Conservation (phyloP, 2,329 filamentous ascomycete genomes). For the Diplocarpon mali region DNA sequence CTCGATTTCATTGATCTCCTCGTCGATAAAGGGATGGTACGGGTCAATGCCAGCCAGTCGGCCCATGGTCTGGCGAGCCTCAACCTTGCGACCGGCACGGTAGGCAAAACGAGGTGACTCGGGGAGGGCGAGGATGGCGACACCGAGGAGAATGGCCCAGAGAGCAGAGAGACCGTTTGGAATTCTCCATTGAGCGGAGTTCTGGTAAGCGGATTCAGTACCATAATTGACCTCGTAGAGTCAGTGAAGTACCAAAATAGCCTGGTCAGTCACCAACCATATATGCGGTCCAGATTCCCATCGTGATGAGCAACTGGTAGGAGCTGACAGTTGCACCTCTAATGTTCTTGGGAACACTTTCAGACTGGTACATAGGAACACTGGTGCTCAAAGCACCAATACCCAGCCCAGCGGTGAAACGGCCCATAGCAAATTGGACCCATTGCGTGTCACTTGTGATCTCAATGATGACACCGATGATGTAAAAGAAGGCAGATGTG, state of each 20-base stretch:
- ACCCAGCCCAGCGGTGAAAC: conserved; percentile 54
- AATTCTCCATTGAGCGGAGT: conserved; percentile 49
- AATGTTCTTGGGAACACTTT: conserved; percentile 52
- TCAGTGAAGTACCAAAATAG: conserved; percentile 24
- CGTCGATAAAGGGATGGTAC: conserved; percentile 30
- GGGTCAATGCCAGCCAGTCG: conserved; percentile 32
- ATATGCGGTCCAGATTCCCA: conserved; percentile 51
- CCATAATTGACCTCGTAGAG: conserved; percentile 44
- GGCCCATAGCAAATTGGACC: conserved; percentile 54
- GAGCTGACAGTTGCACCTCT: conserved; percentile 51
- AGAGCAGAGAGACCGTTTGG: conserved; percentile 45
- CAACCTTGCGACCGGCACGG: conserved; percentile 34
- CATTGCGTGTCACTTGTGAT: conserved; percentile 44
- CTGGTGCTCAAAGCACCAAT: conserved; percentile 54
- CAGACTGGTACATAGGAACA: conserved; percentile 59
- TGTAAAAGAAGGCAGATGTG: conserved; percentile 50
- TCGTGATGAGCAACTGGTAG: conserved; percentile 60
- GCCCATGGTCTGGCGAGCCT: conserved; percentile 39
- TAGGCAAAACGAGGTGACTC: conserved; percentile 44
- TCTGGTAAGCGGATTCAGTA: conserved; percentile 34
- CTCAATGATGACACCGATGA: conserved; percentile 53
- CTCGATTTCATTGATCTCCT: conserved; percentile 41
- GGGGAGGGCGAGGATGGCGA: conserved; percentile 40
- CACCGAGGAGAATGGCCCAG: conserved; percentile 42
- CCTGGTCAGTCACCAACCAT: conserved; percentile 29